A percentile compares a stretch with the other conserved stretches of the same genome.
Evolutionary conservation across 202 grass and related monocot genomes (phyloP).

Genomic region (Musa balbisiana): DNA sequence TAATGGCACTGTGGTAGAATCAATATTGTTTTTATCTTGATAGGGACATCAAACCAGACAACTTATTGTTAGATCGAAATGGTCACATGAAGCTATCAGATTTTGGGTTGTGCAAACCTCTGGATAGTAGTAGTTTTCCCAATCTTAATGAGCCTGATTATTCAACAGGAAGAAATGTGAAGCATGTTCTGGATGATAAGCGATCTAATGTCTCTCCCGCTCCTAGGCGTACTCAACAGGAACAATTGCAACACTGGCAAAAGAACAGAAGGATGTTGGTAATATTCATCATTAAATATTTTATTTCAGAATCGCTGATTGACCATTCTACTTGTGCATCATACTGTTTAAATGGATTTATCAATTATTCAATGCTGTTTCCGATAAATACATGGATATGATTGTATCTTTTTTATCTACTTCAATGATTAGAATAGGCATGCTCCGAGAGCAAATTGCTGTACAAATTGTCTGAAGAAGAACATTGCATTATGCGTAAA

Average conservation of each 20-base stretch:
- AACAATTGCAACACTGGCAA: conserved; percentile 72
- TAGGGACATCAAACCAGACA: conserved; percentile 86
- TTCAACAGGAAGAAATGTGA: conserved; percentile 30
- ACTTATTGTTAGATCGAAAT: conserved; percentile 62
- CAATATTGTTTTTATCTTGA: conserved; percentile 25
- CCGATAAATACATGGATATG: too few relatives aligned
- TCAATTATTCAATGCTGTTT: too few relatives aligned
- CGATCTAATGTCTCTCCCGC: conserved; percentile 31
- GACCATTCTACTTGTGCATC: not conserved
- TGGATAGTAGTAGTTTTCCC: conserved; percentile 70
- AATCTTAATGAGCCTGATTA: conserved; percentile 52
- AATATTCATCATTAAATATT: conserved; percentile 9
- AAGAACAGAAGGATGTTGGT: conserved; percentile 65
- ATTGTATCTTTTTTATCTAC: too few relatives aligned
- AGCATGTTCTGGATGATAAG: conserved; percentile 41
- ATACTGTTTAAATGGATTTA: not conserved
- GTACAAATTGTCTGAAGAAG: not conserved
- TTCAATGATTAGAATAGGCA: too few relatives aligned
- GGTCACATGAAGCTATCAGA: conserved; percentile 84
- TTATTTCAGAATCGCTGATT: not conserved
- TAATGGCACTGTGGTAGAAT: not conserved
- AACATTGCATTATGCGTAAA: too few relatives aligned
- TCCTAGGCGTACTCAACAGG: conserved; percentile 57
- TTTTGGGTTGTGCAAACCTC: conserved; percentile 81
- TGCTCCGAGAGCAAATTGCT: not conserved